A percentile compares a stretch with the other conserved stretches of the same genome.
Evolutionary conservation across 129 eudicot genomes (phyloP).

Genomic region (Escallonia rubra): DNA sequence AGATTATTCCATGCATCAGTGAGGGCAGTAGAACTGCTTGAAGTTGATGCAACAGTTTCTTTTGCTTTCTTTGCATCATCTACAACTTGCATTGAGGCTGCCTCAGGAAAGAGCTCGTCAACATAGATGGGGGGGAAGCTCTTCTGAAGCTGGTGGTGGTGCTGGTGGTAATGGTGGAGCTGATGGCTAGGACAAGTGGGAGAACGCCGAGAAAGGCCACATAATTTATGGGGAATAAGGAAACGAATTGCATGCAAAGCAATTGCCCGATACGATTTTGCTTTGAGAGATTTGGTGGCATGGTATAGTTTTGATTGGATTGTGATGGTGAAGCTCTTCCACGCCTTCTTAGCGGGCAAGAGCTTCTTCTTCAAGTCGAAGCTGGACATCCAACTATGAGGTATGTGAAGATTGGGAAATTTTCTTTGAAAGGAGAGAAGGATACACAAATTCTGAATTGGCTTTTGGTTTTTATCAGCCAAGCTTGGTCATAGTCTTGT

Average conservation of each 20-base stretch:
- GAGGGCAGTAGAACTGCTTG: not conserved
- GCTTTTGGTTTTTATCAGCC: too few relatives aligned
- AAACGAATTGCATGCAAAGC: not conserved
- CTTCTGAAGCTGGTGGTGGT: constrained; percentile 14
- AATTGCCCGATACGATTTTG: not conserved
- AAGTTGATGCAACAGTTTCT: not conserved
- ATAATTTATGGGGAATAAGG: not conserved
- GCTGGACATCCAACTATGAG: constrained; percentile 28
- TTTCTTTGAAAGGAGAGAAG: too few relatives aligned
- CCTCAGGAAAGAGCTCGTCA: constrained; percentile 33
- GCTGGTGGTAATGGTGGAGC: constrained; percentile 11
- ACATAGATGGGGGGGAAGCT: constrained; percentile 37
- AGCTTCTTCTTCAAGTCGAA: constrained; percentile 41
- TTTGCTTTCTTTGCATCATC: not conserved
- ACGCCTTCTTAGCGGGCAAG: constrained; percentile 36
- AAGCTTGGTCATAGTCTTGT: too few relatives aligned
- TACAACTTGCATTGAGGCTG: not conserved
- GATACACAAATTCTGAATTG: too few relatives aligned
- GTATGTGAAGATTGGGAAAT: too few relatives aligned
- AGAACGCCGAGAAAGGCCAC: not conserved
- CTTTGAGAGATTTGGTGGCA: constrained; percentile 25
- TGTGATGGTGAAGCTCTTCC: constrained; percentile 43
- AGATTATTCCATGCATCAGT: constrained; percentile 12
- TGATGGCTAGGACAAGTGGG: not conserved
- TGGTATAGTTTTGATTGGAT: constrained; percentile 22